Conservation (phyloP, 345 rosid species). For the Eucalyptus coolabah region DNA sequence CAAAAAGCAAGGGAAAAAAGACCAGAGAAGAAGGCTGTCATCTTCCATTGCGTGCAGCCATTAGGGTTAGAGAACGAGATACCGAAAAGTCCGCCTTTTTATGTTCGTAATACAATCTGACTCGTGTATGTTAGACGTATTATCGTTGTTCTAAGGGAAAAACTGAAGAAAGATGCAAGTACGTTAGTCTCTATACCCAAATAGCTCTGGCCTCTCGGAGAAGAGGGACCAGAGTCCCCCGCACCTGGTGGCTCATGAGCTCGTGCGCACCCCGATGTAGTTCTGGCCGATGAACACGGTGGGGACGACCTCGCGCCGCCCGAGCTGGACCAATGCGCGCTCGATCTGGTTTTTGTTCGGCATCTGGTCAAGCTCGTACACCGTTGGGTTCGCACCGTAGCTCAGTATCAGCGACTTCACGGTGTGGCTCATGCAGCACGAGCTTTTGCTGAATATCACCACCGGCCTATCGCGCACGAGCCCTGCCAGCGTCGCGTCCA, state of each 20-base stretch:
- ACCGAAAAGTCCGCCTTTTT: not conserved
- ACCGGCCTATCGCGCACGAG: constrained; percentile 58
- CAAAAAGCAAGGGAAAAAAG: not conserved
- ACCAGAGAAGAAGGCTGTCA: not conserved
- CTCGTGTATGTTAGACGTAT: not conserved
- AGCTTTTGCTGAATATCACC: constrained; percentile 80
- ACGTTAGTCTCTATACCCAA: constrained; percentile 34
- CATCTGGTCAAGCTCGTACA: constrained; percentile 61
- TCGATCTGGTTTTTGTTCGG: constrained; percentile 50
- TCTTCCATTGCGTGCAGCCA: not conserved
- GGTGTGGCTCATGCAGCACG: constrained; percentile 66
- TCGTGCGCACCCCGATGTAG: constrained; percentile 72
- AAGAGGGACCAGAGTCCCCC: constrained; percentile 45
- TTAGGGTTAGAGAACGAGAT: not conserved
- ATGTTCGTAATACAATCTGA: not conserved
- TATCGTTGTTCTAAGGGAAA: not conserved
- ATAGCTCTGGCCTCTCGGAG: constrained; percentile 79
- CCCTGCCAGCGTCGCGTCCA: constrained; percentile 22
- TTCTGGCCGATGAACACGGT: constrained; percentile 75
- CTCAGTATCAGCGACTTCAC: constrained; percentile 50
- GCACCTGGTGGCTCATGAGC: constrained; percentile 60
- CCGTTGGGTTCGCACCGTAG: constrained; percentile 62
- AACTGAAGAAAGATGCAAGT: not conserved
- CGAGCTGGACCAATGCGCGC: constrained; percentile 44
- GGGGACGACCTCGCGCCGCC: constrained; percentile 52